Base-by-base conservation (phyloP, 768 basidiomycete genomes). In the Leccinum incarnatum region DNA sequence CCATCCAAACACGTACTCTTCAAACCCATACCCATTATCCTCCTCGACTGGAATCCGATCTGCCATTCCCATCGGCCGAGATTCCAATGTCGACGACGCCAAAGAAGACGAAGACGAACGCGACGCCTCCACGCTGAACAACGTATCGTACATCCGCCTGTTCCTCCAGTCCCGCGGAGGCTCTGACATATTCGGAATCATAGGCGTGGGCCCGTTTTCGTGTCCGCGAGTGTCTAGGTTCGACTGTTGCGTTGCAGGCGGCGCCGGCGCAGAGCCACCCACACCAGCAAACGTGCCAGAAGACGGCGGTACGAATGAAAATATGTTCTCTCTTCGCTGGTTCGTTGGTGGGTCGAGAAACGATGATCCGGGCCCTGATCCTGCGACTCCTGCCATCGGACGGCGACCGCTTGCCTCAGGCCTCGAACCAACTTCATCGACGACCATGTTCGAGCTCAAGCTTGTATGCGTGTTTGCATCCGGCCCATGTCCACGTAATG, bases 11-110 rank as follows among this genome's bases (percentile, higher is more conserved):
- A 56, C 36, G 23, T 40, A 51, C 0, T 67, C 67, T 1, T 69
- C 67, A 19, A 63, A 60, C 47, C 42, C 6, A 21, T 21, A 21
- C 21, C 21, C 21, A 7, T 45, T 36, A 6, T 68, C 67, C 32
- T 70, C 68, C 0, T 69, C 61, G 8, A 67, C 48, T 0, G 66
- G 67, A 48, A 70, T 40, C 19, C 68, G 67, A 15, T 50, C 59
- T 53, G 56, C 27, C 19, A 70, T 36, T 10, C 65, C 54, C 53
- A 55, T 50, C 1, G 67, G 67, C 7, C 57, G 61, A 8, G 61
- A 17, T 15, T 23, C 52, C 25, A 64, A n/a, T 2, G 30, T 30
- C 12, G 67, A 55, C 9, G 40, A n/a, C 47, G 50, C 37, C 1
- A 65, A 67, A 1, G 58, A 54, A 3, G 57, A 56, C 0, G 60